Evolutionary conservation across 768 basidiomycete genomes (phyloP).

Genomic region (Myochromella boudieri): DNA sequence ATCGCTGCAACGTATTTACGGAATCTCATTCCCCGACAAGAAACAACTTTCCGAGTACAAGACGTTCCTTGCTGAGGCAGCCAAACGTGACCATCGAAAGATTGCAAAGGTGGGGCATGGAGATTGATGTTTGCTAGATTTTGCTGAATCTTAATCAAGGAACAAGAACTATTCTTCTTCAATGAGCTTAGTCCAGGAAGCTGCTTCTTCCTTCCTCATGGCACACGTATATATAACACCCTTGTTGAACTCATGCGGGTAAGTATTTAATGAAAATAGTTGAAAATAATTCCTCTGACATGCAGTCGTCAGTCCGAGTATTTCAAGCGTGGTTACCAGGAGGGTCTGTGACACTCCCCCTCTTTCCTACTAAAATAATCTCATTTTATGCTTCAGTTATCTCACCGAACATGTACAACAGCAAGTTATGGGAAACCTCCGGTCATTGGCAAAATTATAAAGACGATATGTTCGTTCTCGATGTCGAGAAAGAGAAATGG

Average conservation of each 20-base stretch:
- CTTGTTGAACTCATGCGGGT: slow-evolving; percentile 90
- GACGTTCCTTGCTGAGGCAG: slow-evolving; percentile 92
- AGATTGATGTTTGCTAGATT: slow-evolving; percentile 1
- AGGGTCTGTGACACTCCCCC: slow-evolving; percentile 49
- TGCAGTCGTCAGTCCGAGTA: slow-evolving; percentile 81
- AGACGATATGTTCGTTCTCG: slow-evolving; percentile 95
- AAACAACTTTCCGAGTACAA: slow-evolving; percentile 96
- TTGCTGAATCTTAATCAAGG: slow-evolving; percentile 36
- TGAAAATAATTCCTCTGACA: neutral
- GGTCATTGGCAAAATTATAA: slow-evolving; percentile 99
- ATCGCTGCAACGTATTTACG: slow-evolving; percentile 93
- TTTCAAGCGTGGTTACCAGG: slow-evolving; percentile 92
- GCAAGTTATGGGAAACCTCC: slow-evolving; percentile 96
- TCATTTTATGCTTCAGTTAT: slow-evolving; percentile 57
- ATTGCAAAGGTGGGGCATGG: slow-evolving; percentile 70
- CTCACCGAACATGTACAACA: slow-evolving; percentile 96
- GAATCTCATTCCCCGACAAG: slow-evolving; percentile 98
- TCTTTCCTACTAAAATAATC: neutral
- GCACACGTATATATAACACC: slow-evolving; percentile 94
- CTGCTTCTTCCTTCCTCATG: slow-evolving; percentile 96
- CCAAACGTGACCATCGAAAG: slow-evolving; percentile 96
- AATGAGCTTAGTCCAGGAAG: slow-evolving; percentile 94
- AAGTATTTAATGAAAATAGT: slow-evolving; percentile 26
- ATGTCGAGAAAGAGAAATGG: slow-evolving; percentile 95
- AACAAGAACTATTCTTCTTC: slow-evolving; percentile 99